Base-by-base conservation (phyloP, 192 early-diverging fungal species). In the Coemansia sp. region DNA sequence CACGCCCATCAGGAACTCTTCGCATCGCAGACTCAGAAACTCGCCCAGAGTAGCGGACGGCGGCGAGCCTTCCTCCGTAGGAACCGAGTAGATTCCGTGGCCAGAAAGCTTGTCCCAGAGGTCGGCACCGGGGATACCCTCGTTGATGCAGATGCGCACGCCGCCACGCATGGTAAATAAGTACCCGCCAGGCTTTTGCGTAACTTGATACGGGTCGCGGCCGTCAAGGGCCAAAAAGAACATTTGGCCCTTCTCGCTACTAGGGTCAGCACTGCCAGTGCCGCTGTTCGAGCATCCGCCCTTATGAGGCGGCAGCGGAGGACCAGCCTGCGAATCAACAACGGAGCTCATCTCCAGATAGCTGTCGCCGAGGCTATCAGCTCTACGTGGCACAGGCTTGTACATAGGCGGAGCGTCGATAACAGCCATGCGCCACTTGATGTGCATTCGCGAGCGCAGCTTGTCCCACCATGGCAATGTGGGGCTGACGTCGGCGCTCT, bases 381-480 rank as follows among this genome's bases (percentile, higher is more conserved):
- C 14, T 55, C 52, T 31, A 1, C 7, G 31, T 26, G 14, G 16
- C 28, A 13, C 52, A 55, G 31, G 52, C 52, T 55, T 31, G 26
- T 41, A 33, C 42, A 25, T 26, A 0, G 37, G 59, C 14, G 62
- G 61, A 0, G 74, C 73, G 14, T 82, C 63, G 31, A 82, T 69
- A n/a, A 82, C 79, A 3, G 79, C 73, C 70, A 76, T 76, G 23
- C 79, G 73, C 20, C 63, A 65, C 42, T 69, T 75, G 37, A 82
- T 35, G 38, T 82, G 79, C 48, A 72, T 66, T 5, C 76, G 65
- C 38, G 75, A 76, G 41, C 84, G 72, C 66, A 82, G 58, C 66
- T 85, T 85, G 62, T 85, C 84, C 84, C 84, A 85, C 84, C 84
- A 85, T 7, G 76, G 76, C 21, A 85, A 55, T 7, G 70, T 64